phyloP scores from a whole-genome alignment of 495 filamentous ascomycete species.

The Symbiotaphrina buchneri region DNA sequence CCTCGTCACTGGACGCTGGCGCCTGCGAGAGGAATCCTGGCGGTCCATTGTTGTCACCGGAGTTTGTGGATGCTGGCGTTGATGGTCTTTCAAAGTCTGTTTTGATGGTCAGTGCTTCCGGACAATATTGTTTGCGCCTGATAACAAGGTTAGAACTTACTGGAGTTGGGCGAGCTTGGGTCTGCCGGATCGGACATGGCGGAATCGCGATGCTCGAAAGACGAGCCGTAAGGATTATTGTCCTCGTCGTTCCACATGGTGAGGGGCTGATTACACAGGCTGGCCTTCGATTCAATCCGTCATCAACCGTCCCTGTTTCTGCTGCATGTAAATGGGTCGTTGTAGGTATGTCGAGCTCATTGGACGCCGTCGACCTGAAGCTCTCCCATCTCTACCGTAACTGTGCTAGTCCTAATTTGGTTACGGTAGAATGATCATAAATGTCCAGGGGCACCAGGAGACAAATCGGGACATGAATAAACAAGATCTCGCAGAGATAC shows the following conservation, averaged over 20 bases:
- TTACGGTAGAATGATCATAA: too few species aligned
- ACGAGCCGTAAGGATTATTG: constrained; percentile 23
- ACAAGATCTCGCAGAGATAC: too few species aligned
- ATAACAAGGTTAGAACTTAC: constrained; percentile 1
- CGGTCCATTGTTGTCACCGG: constrained; percentile 20
- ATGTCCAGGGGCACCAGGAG: too few species aligned
- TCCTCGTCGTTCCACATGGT: constrained; percentile 25
- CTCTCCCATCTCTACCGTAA: too few species aligned
- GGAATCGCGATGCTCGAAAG: constrained; percentile 20
- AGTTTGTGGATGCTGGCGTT: constrained; percentile 17
- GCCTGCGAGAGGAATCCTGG: constrained; percentile 33
- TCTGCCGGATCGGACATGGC: constrained; percentile 11
- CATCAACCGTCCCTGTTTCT: too few species aligned
- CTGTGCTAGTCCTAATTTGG: too few species aligned
- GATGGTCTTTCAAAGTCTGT: constrained; percentile 15
- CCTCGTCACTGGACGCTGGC: constrained; percentile 35
- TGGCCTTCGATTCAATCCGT: too few species aligned
- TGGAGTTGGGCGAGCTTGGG: constrained; percentile 10
- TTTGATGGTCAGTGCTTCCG: background rate
- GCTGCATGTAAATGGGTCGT: too few species aligned
- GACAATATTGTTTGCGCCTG: background rate
- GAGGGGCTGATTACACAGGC: too few species aligned
- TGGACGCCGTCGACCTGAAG: too few species aligned
- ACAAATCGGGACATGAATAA: too few species aligned
- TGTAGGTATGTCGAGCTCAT: too few species aligned